Percentiles rank a stretch among this genome's conserved stretches.
Conservation (phyloP, 2,329 filamentous ascomycete genomes). For the Aspergillus fumigatiaffinis region DNA sequence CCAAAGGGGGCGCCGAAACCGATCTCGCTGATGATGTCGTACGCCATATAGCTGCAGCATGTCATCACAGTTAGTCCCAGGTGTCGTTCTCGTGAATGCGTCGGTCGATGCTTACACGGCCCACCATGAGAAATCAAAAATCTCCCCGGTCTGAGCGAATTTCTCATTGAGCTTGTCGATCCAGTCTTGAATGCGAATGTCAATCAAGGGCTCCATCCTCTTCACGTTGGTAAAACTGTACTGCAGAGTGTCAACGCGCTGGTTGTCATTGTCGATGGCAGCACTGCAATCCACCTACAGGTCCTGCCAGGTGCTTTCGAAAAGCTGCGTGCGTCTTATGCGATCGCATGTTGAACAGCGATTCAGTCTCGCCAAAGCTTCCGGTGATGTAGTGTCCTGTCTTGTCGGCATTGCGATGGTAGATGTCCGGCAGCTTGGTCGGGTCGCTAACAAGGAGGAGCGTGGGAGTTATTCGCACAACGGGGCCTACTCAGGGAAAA, state of each 20-base stretch:
- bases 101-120: constrained; percentile 36
- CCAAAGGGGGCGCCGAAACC: constrained; percentile 56
- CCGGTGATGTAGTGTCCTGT: constrained; percentile 58
- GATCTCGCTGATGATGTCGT: constrained; percentile 56
- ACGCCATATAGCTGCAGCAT: constrained; percentile 47
- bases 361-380: constrained; percentile 53
- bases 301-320: constrained; percentile 52
- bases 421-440: constrained; percentile 54
- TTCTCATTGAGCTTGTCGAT: constrained; percentile 43
- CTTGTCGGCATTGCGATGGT: constrained; percentile 54
- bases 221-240: constrained; percentile 57
- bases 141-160: constrained; percentile 44
- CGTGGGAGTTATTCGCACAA: constrained; percentile 52
- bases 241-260: constrained; percentile 12
- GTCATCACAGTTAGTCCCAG: neutral
- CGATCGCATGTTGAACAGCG: constrained; percentile 56
- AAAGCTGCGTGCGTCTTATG: constrained; percentile 49
- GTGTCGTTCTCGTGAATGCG: neutral
- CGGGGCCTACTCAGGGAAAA: constrained; percentile 38
- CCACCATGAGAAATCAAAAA: constrained; percentile 56
- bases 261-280: neutral
- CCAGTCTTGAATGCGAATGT: constrained; percentile 51
- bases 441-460: constrained; percentile 53
- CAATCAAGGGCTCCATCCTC: constrained; percentile 57
- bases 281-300: constrained; percentile 25